These are phyloP conservation scores for Auriscalpium vulgare DNA, from an alignment of 768 basidiomycete species.

Conservation along the genomic window DNA sequence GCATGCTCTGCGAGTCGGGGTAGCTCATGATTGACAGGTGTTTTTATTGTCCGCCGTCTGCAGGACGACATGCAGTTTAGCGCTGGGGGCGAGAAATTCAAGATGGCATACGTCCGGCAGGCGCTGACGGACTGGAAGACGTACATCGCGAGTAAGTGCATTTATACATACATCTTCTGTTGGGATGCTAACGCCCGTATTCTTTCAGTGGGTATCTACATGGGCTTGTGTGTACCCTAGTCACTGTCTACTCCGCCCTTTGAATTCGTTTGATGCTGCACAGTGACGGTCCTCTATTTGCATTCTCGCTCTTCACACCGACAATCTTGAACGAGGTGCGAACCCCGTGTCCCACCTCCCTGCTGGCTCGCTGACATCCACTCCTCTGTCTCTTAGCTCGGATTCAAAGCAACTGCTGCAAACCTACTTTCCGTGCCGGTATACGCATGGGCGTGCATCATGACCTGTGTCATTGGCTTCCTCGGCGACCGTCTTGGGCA, in stretches of 20 bases:
- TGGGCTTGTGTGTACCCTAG: slow-evolving; percentile 49
- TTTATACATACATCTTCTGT: neutral
- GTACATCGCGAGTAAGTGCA: slow-evolving; percentile 51
- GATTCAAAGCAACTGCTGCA: slow-evolving; percentile 55
- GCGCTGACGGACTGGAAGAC: slow-evolving; percentile 68
- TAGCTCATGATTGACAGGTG: slow-evolving; percentile 28
- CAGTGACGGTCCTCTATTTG: slow-evolving; percentile 46
- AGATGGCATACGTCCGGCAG: slow-evolving; percentile 47
- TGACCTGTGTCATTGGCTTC: slow-evolving; percentile 56
- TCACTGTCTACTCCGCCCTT: neutral
- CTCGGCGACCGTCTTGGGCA: slow-evolving; percentile 52
- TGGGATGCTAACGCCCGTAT: neutral
- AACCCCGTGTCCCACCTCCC: neutral
- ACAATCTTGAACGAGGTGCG: slow-evolving; percentile 44
- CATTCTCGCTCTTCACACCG: slow-evolving; percentile 43
- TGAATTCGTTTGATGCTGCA: slow-evolving; percentile 1
- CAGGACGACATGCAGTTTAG: slow-evolving; percentile 59
- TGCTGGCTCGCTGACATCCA: neutral
- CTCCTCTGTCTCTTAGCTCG: slow-evolving; percentile 20
- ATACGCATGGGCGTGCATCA: slow-evolving; percentile 63
- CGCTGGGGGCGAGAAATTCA: slow-evolving; percentile 51
- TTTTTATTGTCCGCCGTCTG: slow-evolving; percentile 56
- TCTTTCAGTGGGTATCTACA: slow-evolving; percentile 56
- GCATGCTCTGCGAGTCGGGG: too few relatives aligned
- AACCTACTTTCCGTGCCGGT: slow-evolving; percentile 75